These are phyloP conservation scores for Debaryomyces subglobosus DNA, from an alignment of 1,139 yeast species.

Conservation along the genomic window DNA sequence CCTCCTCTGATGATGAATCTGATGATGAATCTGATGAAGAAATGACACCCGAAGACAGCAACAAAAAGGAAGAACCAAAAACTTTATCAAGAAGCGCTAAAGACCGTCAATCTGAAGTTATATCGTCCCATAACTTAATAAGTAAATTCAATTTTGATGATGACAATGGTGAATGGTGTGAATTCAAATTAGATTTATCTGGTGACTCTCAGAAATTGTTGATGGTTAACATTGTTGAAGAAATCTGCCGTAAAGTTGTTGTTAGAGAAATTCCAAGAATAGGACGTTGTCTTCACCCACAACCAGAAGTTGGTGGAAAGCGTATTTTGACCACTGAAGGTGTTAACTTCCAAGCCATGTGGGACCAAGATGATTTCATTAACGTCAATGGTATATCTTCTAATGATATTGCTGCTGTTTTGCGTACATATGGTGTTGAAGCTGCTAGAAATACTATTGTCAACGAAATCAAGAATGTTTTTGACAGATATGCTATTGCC, in stretches of 20 bases:
- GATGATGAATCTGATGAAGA: constrained; percentile 23
- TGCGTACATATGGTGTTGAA: constrained; percentile 94
- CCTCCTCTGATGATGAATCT: constrained; percentile 33
- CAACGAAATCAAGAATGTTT: constrained; percentile 92
- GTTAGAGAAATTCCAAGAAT: constrained; percentile 91
- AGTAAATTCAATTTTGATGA: constrained; percentile 90
- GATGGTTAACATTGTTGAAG: constrained; percentile 97
- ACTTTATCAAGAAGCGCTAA: constrained; percentile 62
- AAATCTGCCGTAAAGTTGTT: constrained; percentile 84
- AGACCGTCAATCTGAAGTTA: constrained; percentile 83
- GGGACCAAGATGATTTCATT: constrained; percentile 94
- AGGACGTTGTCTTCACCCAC: constrained; percentile 92
- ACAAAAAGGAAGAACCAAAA: constrained; percentile 17
- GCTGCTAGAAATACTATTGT: constrained; percentile 98
- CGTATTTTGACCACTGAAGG: constrained; percentile 94
- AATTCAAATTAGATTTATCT: constrained; percentile 79
- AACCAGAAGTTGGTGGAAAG: constrained; percentile 53
- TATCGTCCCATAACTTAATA: constrained; percentile 71
- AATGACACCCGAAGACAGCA: constrained; percentile 29
- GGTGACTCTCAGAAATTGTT: constrained; percentile 89
- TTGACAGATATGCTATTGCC: constrained; percentile 93
- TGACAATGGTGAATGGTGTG: constrained; percentile 87
- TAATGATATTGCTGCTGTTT: constrained; percentile 90
- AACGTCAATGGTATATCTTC: constrained; percentile 87
- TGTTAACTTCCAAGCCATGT: constrained; percentile 95